Base-by-base conservation (phyloP, 176 grass and related monocot species). In the Rhynchospora tenuis region DNA sequence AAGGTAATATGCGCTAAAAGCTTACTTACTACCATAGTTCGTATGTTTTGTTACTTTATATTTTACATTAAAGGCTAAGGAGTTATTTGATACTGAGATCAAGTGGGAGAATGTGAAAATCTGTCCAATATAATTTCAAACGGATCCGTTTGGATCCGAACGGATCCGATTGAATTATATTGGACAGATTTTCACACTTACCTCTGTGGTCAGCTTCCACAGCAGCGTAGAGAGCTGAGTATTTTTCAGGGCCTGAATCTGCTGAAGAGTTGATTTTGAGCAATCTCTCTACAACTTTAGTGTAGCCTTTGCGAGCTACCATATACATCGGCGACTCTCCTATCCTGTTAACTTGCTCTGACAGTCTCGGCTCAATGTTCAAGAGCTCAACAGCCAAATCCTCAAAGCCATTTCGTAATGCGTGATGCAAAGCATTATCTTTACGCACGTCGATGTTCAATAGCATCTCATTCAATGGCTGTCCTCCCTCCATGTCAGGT, bases 351-450 rank as follows among this genome's bases (percentile, higher is more conserved):
- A 50, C 38, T 74, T 51, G 70, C 38, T 45, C 15, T n/a, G 70
- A 16, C 20, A 74, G 70, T 0, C 5, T 0, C 9, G 70, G 38
- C 22, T 48, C 70, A 0, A n/a, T 2, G 4, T 6, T 9, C 70
- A 74, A 74, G 47, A 74, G 28, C 8, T 22, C 12, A n/a, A 22
- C 0, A n/a, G 31, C 70, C 5, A 72, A 6, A 2, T 72, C 1
- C 19, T 50, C 43, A 50, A 74, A 50, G 27, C 38, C 70, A 74
- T 74, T 74, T 48, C 70, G 70, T 19, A 74, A 50, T 50, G 70
- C 38, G 20, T 74, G 70, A 15, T 74, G 70, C 46, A 74, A 16
- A n/a, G 70, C 70, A 50, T 74, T 74, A 45, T 74, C 70, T 23
- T 20, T 1, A 50, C 0, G 70, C 38, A 7, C 50, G 20, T 74